Percentiles rank a stretch among this genome's conserved stretches.
Conservation (phyloP, 176 grass and related monocot species). For the Aegilops umbellulata region DNA sequence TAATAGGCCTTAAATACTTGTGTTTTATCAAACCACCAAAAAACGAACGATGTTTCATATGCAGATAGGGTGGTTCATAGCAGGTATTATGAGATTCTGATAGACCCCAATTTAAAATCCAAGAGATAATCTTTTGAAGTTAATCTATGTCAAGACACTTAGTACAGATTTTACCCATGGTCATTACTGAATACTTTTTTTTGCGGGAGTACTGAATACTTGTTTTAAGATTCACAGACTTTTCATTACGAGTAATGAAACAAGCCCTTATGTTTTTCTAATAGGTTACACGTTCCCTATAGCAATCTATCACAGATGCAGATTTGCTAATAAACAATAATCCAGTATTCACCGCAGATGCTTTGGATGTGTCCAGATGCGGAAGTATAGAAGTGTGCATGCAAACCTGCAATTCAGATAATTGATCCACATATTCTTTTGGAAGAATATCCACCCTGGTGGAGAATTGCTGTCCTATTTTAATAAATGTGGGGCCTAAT, state of each 20-base stretch:
- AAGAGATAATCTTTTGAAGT: constrained; percentile 6
- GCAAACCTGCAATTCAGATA: constrained; percentile 90
- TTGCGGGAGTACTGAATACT: not conserved
- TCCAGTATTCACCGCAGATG: not conserved
- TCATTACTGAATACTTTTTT: not conserved
- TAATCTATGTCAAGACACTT: not conserved
- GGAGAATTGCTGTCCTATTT: constrained; percentile 97
- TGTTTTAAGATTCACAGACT: not conserved
- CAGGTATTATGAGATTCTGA: not conserved
- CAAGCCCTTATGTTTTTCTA: not conserved
- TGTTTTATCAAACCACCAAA: not conserved
- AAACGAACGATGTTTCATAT: not conserved
- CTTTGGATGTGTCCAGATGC: not conserved
- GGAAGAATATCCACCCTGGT: constrained; percentile 98
- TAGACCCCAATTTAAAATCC: not conserved
- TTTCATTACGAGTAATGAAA: not conserved
- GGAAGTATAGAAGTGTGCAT: constrained; percentile 2
- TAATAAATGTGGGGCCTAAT: constrained; percentile 98
- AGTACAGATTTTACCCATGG: not conserved
- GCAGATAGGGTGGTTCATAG: not conserved
- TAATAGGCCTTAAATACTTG: not conserved
- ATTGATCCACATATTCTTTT: constrained; percentile 95
- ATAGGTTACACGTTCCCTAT: constrained; percentile 1
- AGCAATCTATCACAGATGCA: not conserved
- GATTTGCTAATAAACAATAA: not conserved